Percentiles rank a stretch among this genome's conserved stretches.
phyloP scores from a whole-genome alignment of 1,284 basidiomycete species.

The Cutaneotrichosporon sp. region DNA sequence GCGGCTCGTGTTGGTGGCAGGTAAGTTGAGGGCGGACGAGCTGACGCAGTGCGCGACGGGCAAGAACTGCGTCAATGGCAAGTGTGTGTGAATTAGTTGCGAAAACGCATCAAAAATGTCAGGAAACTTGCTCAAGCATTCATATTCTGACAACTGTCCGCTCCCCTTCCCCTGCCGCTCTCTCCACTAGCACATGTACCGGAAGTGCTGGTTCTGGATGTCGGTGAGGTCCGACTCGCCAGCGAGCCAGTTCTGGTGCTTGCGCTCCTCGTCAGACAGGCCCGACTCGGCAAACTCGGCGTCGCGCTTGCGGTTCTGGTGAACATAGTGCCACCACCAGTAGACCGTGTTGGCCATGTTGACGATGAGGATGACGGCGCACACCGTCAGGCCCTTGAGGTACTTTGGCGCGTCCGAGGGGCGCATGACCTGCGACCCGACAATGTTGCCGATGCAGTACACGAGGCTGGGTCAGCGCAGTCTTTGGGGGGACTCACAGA shows the following conservation, averaged over 20 bases:
- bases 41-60: too few species aligned
- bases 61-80: too few species aligned
- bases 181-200: too few species aligned
- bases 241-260: constrained; percentile 25
- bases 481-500: not conserved
- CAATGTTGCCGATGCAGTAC: constrained; percentile 36
- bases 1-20: too few species aligned
- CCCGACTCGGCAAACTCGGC: constrained; percentile 21
- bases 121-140: too few species aligned
- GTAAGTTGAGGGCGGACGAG: too few species aligned
- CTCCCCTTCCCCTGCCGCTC: too few species aligned
- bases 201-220: constrained; percentile 1
- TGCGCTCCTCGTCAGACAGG: constrained; percentile 29
- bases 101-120: too few species aligned
- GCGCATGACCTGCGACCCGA: constrained; percentile 33
- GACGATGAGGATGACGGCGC: constrained; percentile 21
- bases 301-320: constrained; percentile 30
- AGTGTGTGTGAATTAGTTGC: too few species aligned
- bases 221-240: constrained; percentile 38
- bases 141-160: too few species aligned
- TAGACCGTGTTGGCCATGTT: constrained; percentile 16
- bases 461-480: constrained; percentile 7
- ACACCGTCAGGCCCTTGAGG: constrained; percentile 22
- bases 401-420: constrained; percentile 27
- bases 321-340: constrained; percentile 30